Evolutionary conservation across 257 asterid genomes (phyloP).

Genomic region (Ballota nigra): DNA sequence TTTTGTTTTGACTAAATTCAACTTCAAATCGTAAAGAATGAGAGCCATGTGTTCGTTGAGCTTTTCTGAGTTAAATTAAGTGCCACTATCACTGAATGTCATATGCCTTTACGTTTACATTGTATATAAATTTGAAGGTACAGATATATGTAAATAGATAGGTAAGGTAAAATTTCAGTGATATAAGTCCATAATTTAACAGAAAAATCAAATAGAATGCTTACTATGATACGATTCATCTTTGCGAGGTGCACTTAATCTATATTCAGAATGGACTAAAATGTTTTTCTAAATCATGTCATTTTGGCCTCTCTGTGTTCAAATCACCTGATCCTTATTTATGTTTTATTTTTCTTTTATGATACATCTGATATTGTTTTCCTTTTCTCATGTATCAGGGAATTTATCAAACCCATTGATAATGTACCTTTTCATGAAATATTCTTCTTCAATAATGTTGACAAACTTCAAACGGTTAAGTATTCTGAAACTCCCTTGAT

Average conservation of each 20-base stretch:
- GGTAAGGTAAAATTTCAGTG: no score
- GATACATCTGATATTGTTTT: not conserved
- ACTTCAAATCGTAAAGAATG: slow-evolving; percentile 6
- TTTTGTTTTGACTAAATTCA: slow-evolving; percentile 11
- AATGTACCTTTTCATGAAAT: slow-evolving; percentile 64
- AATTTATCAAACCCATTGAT: slow-evolving; percentile 59
- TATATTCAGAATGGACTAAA: slow-evolving; percentile 8
- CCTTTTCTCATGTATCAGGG: slow-evolving; percentile 52
- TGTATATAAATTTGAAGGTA: not conserved
- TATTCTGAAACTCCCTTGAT: slow-evolving; percentile 9
- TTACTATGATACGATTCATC: not conserved
- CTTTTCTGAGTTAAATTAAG: not conserved
- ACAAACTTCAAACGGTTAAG: slow-evolving; percentile 77
- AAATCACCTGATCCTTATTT: slow-evolving; percentile 4
- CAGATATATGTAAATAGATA: no score
- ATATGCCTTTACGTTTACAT: not conserved
- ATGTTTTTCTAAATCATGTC: not conserved
- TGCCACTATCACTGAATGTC: not conserved
- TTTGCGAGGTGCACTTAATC: not conserved
- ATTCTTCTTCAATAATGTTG: slow-evolving; percentile 67
- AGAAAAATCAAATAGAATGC: no score
- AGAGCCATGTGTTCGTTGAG: not conserved
- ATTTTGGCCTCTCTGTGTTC: not conserved
- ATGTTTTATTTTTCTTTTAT: not conserved
- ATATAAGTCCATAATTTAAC: no score